Evolutionary conservation across 441 rosid genomes (phyloP).

Genomic region (Metrosideros polymorpha): DNA sequence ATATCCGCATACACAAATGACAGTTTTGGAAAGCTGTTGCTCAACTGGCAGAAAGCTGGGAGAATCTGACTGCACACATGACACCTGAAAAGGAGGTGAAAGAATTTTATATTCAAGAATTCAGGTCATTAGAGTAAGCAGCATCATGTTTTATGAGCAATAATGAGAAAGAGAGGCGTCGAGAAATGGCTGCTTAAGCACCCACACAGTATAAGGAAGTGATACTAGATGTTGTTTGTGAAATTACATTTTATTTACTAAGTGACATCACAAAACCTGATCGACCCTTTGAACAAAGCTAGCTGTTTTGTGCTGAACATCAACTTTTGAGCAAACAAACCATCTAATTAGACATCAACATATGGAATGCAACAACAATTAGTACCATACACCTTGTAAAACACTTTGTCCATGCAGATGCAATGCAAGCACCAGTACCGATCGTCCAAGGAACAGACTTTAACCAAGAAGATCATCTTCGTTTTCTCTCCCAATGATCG

Average conservation of each 20-base stretch:
- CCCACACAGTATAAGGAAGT: neutral
- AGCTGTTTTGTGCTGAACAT: neutral
- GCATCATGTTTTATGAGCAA: neutral
- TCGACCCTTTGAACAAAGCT: neutral
- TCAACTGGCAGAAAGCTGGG: conserved; percentile 65
- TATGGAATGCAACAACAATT: neutral
- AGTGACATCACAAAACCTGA: neutral
- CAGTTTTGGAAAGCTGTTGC: conserved; percentile 54
- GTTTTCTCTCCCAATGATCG: neutral
- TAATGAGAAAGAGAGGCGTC: neutral
- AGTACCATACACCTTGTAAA: neutral
- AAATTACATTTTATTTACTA: neutral
- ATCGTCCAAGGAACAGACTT: neutral
- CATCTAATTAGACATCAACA: neutral
- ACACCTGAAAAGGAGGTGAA: conserved; percentile 47
- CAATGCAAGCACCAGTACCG: neutral
- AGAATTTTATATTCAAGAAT: neutral
- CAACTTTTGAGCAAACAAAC: neutral
- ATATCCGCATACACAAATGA: conserved; percentile 82
- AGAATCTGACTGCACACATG: conserved; percentile 76
- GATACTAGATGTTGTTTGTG: neutral
- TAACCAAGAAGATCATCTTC: neutral
- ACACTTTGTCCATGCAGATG: neutral
- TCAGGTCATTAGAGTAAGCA: neutral
- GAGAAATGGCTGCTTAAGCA: neutral